Evolutionary conservation across 345 rosid genomes (phyloP).

Genomic region (Dipteronia dyeriana): DNA sequence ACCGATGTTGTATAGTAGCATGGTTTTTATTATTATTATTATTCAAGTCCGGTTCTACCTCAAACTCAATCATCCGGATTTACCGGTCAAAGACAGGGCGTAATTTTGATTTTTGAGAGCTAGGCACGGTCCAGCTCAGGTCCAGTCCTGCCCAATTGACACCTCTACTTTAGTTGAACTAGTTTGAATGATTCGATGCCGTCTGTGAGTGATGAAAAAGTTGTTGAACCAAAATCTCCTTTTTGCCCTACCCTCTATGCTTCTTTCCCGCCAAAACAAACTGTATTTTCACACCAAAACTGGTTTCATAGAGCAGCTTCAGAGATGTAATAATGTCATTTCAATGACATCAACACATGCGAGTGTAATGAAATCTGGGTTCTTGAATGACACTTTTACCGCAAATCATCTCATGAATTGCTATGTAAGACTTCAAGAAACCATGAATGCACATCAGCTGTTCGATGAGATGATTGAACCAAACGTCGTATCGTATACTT

Average conservation of each 20-base stretch:
- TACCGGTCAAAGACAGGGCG: too few relatives aligned
- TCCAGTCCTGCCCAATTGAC: background rate
- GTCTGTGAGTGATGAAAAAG: conserved; percentile 12
- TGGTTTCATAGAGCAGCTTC: conserved; percentile 35
- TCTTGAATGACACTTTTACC: conserved; percentile 31
- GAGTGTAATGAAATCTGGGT: conserved; percentile 46
- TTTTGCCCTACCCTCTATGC: conserved; percentile 4
- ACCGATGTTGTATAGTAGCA: too few relatives aligned
- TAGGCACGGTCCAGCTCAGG: too few relatives aligned
- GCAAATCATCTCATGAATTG: conserved; percentile 53
- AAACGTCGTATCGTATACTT: conserved; percentile 76
- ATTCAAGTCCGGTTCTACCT: too few relatives aligned
- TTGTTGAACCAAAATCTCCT: conserved; percentile 15
- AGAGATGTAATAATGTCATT: conserved; percentile 30
- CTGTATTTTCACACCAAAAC: conserved; percentile 26
- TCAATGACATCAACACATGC: conserved; percentile 34
- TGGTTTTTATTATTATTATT: too few relatives aligned
- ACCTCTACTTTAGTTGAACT: background rate
- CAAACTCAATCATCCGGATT: too few relatives aligned
- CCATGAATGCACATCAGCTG: conserved; percentile 39
- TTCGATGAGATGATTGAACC: conserved; percentile 75
- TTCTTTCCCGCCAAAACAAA: conserved; percentile 37
- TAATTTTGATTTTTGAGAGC: too few relatives aligned
- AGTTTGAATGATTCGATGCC: background rate
- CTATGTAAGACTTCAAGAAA: conserved; percentile 34